Conservation (phyloP, 2,329 filamentous ascomycete species). For the Verticillium nubilum region DNA sequence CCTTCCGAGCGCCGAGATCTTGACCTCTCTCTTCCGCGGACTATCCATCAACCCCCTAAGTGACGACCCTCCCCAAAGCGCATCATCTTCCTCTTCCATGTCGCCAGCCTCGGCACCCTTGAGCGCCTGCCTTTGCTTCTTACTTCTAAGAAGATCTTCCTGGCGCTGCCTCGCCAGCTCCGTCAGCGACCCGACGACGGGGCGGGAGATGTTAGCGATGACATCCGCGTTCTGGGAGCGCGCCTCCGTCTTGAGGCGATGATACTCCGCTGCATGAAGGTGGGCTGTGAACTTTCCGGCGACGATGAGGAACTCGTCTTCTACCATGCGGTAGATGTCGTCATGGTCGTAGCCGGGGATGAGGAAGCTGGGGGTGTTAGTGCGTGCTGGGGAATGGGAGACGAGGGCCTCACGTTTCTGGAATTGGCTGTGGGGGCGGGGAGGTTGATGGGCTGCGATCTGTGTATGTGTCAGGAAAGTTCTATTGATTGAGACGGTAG, state of each 20-base stretch:
- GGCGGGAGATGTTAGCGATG: slow-evolving; percentile 45
- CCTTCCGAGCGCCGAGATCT: slow-evolving; percentile 18
- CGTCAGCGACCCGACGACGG: slow-evolving; percentile 37
- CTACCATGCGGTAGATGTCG: slow-evolving; percentile 75
- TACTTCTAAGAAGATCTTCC: slow-evolving; percentile 26
- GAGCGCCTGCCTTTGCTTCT: slow-evolving; percentile 28
- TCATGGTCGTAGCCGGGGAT: slow-evolving; percentile 58
- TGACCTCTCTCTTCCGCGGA: slow-evolving; percentile 23
- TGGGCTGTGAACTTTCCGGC: slow-evolving; percentile 68
- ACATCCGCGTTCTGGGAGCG: slow-evolving; percentile 47
- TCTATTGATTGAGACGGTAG: not conserved
- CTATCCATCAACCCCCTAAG: slow-evolving; percentile 39
- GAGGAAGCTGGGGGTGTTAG: slow-evolving; percentile 49
- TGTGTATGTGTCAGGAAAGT: slow-evolving; percentile 7
- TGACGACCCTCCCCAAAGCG: slow-evolving; percentile 25
- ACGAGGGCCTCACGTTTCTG: slow-evolving; percentile 32
- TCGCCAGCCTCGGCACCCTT: slow-evolving; percentile 11
- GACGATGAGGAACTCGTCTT: slow-evolving; percentile 68
- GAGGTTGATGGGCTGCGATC: slow-evolving; percentile 42
- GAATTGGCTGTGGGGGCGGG: slow-evolving; percentile 41
- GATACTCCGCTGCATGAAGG: slow-evolving; percentile 73
- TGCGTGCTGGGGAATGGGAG: not conserved
- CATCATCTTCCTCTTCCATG: slow-evolving; percentile 21
- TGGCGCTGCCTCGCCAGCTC: slow-evolving; percentile 27
- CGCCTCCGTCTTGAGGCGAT: slow-evolving; percentile 55